Evolutionary conservation across 345 rosid genomes (phyloP).

Genomic region (Triadica sebifera): DNA sequence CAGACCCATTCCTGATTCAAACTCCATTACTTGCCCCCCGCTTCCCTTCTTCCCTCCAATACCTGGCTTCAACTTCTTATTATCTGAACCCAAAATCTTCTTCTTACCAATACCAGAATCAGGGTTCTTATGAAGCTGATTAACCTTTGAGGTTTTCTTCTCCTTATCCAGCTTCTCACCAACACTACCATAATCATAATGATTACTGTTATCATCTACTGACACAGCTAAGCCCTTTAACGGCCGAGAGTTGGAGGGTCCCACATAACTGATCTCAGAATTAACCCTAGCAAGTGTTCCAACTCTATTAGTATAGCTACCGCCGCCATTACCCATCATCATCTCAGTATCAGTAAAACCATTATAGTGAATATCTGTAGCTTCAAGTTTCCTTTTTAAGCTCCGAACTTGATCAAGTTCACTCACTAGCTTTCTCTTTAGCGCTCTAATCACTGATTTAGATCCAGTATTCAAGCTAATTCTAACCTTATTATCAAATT

Average conservation of each 20-base stretch:
- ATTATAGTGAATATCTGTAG: conserved; percentile 25
- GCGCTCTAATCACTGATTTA: conserved; percentile 35
- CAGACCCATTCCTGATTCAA: conserved; percentile 30
- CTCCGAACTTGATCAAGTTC: conserved; percentile 61
- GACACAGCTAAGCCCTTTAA: conserved; percentile 29
- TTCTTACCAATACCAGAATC: conserved; percentile 25
- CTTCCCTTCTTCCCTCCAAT: conserved; percentile 5
- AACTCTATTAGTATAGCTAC: conserved; percentile 15
- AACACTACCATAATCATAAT: conserved; percentile 17
- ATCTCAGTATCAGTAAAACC: conserved; percentile 4
- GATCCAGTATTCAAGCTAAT: conserved; percentile 38
- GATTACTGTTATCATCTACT: conserved; percentile 20
- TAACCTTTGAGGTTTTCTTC: conserved; percentile 33
- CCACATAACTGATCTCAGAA: conserved; percentile 56
- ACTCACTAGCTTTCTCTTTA: conserved; percentile 47
- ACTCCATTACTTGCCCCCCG: conserved; percentile 28
- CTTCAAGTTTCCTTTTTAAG: conserved; percentile 44
- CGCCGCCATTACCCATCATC: conserved; percentile 3
- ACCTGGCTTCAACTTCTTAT: conserved; percentile 43
- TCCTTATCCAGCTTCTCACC: conserved; percentile 31
- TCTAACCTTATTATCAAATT: conserved; percentile 39
- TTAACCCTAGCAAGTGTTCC: conserved; percentile 38
- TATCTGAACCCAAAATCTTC: conserved; percentile 29
- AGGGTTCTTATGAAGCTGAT: conserved; percentile 27
- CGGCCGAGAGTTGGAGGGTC: conserved; percentile 21